Evolutionary conservation across 2,329 filamentous ascomycete genomes (phyloP), one percentile per base, ranked within the genome.

Genomic region (Fusarium sp.): DNA sequence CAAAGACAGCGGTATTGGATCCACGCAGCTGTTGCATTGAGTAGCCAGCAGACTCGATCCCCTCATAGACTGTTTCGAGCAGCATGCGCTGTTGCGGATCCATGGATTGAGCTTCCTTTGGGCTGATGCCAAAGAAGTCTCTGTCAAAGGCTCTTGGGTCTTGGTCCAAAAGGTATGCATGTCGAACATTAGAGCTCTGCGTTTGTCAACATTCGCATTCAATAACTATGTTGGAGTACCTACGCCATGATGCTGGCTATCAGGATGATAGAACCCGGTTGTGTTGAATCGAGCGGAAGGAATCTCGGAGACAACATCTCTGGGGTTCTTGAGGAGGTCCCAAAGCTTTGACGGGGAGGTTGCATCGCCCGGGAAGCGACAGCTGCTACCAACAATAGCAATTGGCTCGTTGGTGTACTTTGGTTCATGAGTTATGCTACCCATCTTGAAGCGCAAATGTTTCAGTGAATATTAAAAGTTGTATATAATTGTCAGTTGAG

Each of bases 31-130:
- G 26, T 4, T 67, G 63, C 10, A 70, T 22, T 4, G 68, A 42
- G 26, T 68, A 57, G 10, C 72, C 72, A n/a, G 45, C 58, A 38
- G 66, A 64, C 15, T 44, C 44, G 0, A 66, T 33, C 2, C 63
- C 60, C 26, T 73, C 67, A 17, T 71, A 73, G 24, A 63, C 56
- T n/a, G 57, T 61, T 33, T 73, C 70, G 0, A 73, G 57, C 18
- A 60, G 26, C 12, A 71, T n/a, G 2, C 67, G 51, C 18, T 65
- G 58, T 31, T 73, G 67, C 0, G 70, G 70, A 22, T 73, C 67
- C 42, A 73, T 70, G 15, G 63, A 33, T 5, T 66, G 57, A 11
- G 63, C 57, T 24, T 73, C 68, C 1, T 45, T 41, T 2, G 63
- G 48, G 12, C 39, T 49, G 24, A 68, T 71, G 12, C 33, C 36